phyloP scores from a whole-genome alignment of 192 early-diverging fungal species.

The Mycoemilia scoparia region DNA sequence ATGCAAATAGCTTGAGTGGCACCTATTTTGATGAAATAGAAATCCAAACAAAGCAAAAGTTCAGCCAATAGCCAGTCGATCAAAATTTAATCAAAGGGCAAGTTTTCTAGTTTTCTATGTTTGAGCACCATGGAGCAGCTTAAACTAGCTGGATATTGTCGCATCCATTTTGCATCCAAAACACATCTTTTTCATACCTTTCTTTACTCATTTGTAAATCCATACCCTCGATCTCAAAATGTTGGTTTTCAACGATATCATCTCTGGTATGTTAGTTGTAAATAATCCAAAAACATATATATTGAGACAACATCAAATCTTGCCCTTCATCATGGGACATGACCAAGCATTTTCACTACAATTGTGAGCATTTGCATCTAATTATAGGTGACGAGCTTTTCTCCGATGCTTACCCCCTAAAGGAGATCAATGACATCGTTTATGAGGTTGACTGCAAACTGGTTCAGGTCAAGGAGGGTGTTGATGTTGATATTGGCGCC shows the following conservation, averaged over 20 bases:
- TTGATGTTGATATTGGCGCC: conserved; percentile 75
- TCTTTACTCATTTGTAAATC: conserved; percentile 4
- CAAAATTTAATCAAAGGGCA: no score
- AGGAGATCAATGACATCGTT: conserved; percentile 38
- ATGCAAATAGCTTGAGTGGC: no score
- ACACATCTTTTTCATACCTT: neutral
- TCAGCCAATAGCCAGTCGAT: no score
- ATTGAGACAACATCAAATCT: neutral
- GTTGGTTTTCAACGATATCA: conserved; percentile 48
- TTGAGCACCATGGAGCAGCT: no score
- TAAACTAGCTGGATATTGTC: no score
- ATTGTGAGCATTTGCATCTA: neutral
- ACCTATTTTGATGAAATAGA: no score
- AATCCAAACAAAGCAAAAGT: no score
- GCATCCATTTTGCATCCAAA: no score
- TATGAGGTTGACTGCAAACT: conserved; percentile 68
- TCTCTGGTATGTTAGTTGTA: conserved; percentile 46
- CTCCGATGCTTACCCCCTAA: conserved; percentile 71
- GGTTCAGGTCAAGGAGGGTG: conserved; percentile 40
- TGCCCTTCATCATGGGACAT: no score
- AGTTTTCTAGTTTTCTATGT: no score
- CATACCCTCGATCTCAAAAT: conserved; percentile 27
- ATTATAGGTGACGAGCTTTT: conserved; percentile 65
- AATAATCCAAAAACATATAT: neutral
- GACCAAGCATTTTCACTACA: conserved; percentile 1